Percentiles rank a stretch among this genome's conserved stretches.
Conservation (phyloP, 176 grass and related monocot species). For the Alloteropsis semialata region DNA sequence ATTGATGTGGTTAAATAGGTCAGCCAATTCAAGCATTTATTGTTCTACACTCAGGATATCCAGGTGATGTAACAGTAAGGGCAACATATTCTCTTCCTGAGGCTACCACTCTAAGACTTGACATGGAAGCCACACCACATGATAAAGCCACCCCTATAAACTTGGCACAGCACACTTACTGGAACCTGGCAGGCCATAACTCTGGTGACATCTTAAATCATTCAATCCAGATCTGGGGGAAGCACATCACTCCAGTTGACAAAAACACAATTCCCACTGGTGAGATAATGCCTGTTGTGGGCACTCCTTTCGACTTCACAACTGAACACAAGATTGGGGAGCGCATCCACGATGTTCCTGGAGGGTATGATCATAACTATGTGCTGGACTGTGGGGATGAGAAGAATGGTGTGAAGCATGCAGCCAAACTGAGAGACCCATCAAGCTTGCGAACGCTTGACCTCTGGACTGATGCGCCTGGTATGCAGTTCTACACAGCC, state of each 20-base stretch:
- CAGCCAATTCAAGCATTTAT: background rate
- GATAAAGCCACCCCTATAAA: conserved; percentile 74
- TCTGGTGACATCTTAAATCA: conserved; percentile 65
- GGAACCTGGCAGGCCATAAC: conserved; percentile 94
- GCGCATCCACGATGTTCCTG: conserved; percentile 46
- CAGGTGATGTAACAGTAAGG: conserved; percentile 58
- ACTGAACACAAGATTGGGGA: conserved; percentile 56
- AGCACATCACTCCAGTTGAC: conserved; percentile 72
- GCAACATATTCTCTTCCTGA: conserved; percentile 71
- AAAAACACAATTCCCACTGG: conserved; percentile 67
- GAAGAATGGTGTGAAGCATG: conserved; percentile 68
- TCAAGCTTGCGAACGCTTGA: conserved; percentile 46
- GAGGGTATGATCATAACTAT: conserved; percentile 70
- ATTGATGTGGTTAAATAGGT: background rate
- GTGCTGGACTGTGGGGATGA: conserved; percentile 55
- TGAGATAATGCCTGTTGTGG: conserved; percentile 55
- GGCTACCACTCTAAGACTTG: conserved; percentile 57
- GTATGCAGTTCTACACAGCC: conserved; percentile 84
- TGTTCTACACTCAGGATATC: conserved; percentile 54
- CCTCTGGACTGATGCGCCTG: conserved; percentile 70
- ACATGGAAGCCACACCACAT: conserved; percentile 69
- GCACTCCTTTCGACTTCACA: conserved; percentile 72
- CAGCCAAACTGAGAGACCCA: conserved; percentile 60
- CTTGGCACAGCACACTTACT: conserved; percentile 88
- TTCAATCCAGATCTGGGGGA: conserved; percentile 61